These are phyloP conservation scores for Candida railenensis DNA, from an alignment of 805 yeast genomes.

Conservation along the genomic window DNA sequence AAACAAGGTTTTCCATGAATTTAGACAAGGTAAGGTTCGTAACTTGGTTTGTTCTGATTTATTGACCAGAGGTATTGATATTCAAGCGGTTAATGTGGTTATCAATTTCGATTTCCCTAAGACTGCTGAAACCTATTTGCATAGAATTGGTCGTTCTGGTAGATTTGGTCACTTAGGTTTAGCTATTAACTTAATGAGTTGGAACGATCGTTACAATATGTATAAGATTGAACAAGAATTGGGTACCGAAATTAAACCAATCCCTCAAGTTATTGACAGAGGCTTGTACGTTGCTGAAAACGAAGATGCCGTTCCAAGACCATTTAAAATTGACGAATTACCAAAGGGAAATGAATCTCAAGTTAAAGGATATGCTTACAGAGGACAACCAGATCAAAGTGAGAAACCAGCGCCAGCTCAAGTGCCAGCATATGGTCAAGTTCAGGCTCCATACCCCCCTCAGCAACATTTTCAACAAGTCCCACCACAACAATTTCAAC, in stretches of 20 bases:
- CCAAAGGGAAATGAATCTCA: constrained; percentile 44
- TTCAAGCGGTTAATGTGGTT: constrained; percentile 97
- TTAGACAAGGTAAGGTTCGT: constrained; percentile 97
- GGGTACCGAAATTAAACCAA: constrained; percentile 96
- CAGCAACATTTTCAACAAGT: constrained; percentile 21
- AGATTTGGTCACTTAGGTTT: constrained; percentile 98
- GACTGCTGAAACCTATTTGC: constrained; percentile 95
- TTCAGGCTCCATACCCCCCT: constrained; percentile 9
- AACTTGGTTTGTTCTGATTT: constrained; percentile 96
- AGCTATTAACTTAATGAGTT: constrained; percentile 93
- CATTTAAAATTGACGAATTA: constrained; percentile 72
- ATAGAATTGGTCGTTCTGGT: constrained; percentile 98
- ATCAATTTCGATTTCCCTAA: constrained; percentile 98
- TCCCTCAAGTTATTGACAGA: constrained; percentile 90
- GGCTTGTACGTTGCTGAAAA: constrained; percentile 84
- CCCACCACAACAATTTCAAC: constrained; percentile 14
- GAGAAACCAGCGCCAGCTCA: constrained; percentile 7
- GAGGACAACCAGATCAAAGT: constrained; percentile 41
- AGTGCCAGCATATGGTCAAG: constrained; percentile 9
- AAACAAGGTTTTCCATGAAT: constrained; percentile 97
- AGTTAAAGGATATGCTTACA: constrained; percentile 40
- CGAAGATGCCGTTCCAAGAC: constrained; percentile 75
- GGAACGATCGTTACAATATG: constrained; percentile 93
- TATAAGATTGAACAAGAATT: constrained; percentile 96
- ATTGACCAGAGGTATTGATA: constrained; percentile 97